phyloP scores from a whole-genome alignment of 495 filamentous ascomycete genomes.

The Penicillium verhagenii region DNA sequence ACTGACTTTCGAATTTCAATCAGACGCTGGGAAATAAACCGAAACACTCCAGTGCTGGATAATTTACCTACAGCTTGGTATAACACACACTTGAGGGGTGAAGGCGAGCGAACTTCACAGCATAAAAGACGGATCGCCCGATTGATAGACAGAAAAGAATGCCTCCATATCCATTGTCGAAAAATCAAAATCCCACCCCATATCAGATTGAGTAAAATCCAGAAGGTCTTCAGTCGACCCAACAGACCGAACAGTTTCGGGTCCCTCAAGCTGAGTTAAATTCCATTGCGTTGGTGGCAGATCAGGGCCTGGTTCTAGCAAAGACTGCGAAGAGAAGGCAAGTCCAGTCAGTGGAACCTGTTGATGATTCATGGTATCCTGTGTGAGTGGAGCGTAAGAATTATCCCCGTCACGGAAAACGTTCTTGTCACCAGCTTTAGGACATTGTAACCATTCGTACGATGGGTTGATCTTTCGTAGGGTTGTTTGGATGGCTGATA shows the following conservation, averaged over 20 bases:
- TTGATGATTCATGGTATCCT: background rate
- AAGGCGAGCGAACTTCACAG: background rate
- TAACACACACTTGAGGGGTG: background rate
- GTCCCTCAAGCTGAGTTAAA: constrained; percentile 20
- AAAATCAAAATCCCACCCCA: constrained; percentile 49
- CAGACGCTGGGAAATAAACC: too few relatives aligned
- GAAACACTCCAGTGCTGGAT: too few relatives aligned
- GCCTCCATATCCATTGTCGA: constrained; percentile 48
- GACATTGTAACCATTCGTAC: constrained; percentile 30
- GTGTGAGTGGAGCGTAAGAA: background rate
- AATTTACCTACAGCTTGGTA: background rate
- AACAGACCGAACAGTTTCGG: constrained; percentile 25
- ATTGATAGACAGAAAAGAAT: constrained; percentile 39
- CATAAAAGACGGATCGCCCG: constrained; percentile 7
- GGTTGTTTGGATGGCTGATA: constrained; percentile 34
- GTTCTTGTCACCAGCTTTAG: background rate
- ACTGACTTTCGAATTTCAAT: too few relatives aligned
- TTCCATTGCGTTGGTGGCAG: constrained; percentile 25
- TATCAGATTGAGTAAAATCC: constrained; percentile 44
- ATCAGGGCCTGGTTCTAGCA: constrained; percentile 6
- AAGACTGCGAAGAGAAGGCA: background rate
- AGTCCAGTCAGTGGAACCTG: background rate
- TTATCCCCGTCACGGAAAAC: background rate
- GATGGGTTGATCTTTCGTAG: constrained; percentile 34
- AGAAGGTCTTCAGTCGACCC: constrained; percentile 36